A percentile compares a stretch with the other conserved stretches of the same genome.
phyloP scores from a whole-genome alignment of 1,284 basidiomycete genomes.

The Ustilago shanxiensis region DNA sequence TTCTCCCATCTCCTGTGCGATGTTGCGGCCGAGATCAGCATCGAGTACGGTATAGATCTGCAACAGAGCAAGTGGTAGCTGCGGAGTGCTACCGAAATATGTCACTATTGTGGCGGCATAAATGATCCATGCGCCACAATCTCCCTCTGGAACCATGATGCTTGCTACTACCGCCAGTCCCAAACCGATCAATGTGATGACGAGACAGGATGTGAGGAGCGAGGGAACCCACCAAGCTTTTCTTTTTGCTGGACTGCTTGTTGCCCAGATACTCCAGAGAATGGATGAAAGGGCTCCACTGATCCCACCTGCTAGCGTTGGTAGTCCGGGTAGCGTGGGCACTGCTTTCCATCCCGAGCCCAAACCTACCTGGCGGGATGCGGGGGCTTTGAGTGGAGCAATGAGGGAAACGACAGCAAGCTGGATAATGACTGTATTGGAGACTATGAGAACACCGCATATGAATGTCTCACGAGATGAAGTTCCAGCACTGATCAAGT shows the following conservation, averaged over 20 bases:
- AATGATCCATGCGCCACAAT: slow-evolving; percentile 21
- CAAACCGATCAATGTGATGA: slow-evolving; percentile 14
- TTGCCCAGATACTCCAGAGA: slow-evolving; percentile 14
- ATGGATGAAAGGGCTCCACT: slow-evolving; percentile 15
- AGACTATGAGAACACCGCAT: slow-evolving; percentile 31
- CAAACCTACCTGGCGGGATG: not conserved
- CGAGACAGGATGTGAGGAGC: slow-evolving; percentile 17
- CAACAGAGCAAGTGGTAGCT: slow-evolving; percentile 32
- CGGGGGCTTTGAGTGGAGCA: slow-evolving; percentile 11
- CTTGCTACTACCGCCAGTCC: slow-evolving; percentile 19
- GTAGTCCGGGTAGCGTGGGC: slow-evolving; percentile 23
- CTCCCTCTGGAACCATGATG: slow-evolving; percentile 13
- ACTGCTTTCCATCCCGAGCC: slow-evolving; percentile 1
- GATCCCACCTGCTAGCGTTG: slow-evolving; percentile 25
- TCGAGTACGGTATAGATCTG: slow-evolving; percentile 33
- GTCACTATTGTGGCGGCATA: slow-evolving; percentile 21
- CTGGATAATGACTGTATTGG: slow-evolving; percentile 32
- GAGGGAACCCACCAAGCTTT: slow-evolving; percentile 27
- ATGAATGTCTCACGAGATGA: slow-evolving; percentile 39
- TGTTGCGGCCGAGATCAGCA: slow-evolving; percentile 8
- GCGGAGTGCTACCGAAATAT: slow-evolving; percentile 21
- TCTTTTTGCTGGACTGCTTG: slow-evolving; percentile 2
- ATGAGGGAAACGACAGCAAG: slow-evolving; percentile 29
- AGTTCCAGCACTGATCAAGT: slow-evolving; percentile 29
- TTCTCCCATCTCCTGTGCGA: no score